A percentile compares a stretch with the other conserved stretches of the same genome.
phyloP scores from a whole-genome alignment of 805 yeast species.

The Pichia insulana region DNA sequence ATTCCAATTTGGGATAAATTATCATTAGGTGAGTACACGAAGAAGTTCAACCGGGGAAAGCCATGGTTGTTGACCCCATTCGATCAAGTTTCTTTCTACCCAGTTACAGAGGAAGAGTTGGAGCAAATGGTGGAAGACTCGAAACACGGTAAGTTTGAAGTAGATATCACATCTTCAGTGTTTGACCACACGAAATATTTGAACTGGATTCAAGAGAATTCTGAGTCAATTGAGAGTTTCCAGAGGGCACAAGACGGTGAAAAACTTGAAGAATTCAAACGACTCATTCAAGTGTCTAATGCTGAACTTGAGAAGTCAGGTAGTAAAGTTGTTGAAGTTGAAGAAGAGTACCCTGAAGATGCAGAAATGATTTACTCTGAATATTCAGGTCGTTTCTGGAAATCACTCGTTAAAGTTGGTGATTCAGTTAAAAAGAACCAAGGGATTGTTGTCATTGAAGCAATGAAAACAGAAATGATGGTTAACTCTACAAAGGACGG shows the following conservation, averaged over 20 bases:
- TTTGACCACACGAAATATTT: slow-evolving; percentile 78
- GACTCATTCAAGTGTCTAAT: slow-evolving; percentile 72
- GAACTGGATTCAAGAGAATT: slow-evolving; percentile 68
- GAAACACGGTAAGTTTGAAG: slow-evolving; percentile 69
- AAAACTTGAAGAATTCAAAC: slow-evolving; percentile 76
- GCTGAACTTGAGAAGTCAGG: slow-evolving; percentile 55
- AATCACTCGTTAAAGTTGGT: slow-evolving; percentile 73
- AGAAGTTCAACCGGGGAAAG: slow-evolving; percentile 34
- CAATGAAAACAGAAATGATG: slow-evolving; percentile 97
- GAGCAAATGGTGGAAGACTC: slow-evolving; percentile 64
- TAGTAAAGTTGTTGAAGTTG: slow-evolving; percentile 34
- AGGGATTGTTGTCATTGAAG: slow-evolving; percentile 83
- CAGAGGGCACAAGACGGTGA: slow-evolving; percentile 66
- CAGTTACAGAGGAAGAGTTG: slow-evolving; percentile 78
- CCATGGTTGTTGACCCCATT: slow-evolving; percentile 93
- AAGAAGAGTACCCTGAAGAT: slow-evolving; percentile 59
- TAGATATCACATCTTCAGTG: slow-evolving; percentile 65
- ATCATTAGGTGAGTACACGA: slow-evolving; percentile 57
- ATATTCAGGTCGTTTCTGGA: slow-evolving; percentile 97
- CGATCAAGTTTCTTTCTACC: slow-evolving; percentile 91
- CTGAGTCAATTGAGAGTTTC: slow-evolving; percentile 63
- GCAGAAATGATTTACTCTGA: slow-evolving; percentile 87
- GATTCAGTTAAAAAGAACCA: slow-evolving; percentile 67
- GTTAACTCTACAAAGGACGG: slow-evolving; percentile 67
- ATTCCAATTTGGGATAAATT: slow-evolving; percentile 97